phyloP scores from a whole-genome alignment of 1,139 yeast genomes.

The Sugiyamaella japonica region DNA sequence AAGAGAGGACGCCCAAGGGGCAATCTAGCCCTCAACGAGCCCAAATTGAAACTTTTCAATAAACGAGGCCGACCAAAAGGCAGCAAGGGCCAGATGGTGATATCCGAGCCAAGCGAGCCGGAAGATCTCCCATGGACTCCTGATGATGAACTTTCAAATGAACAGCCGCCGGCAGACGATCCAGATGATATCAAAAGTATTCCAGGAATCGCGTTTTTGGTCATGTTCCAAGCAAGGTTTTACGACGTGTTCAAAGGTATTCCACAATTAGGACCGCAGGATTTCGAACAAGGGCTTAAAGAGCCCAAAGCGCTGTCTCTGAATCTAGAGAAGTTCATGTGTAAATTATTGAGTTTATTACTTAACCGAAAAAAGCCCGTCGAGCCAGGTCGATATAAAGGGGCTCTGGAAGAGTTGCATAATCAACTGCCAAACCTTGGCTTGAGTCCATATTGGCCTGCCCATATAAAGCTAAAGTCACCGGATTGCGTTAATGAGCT shows the following conservation, averaged over 20 bases:
- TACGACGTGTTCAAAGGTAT: constrained; percentile 38
- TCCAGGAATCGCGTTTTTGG: constrained; percentile 39
- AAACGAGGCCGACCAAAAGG: constrained; percentile 15
- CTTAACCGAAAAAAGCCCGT: constrained; percentile 44
- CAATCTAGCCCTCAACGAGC: constrained; percentile 7
- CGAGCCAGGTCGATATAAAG: constrained; percentile 40
- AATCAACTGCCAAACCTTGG: constrained; percentile 32
- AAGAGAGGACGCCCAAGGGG: constrained; percentile 13
- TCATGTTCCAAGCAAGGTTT: constrained; percentile 40
- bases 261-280: constrained; percentile 43
- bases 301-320: constrained; percentile 31
- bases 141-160: constrained; percentile 27
- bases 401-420: constrained; percentile 42
- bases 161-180: constrained; percentile 28
- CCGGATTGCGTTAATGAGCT: constrained; percentile 34
- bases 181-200: constrained; percentile 27
- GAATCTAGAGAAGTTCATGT: constrained; percentile 39
- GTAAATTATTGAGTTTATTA: constrained; percentile 40
- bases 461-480: constrained; percentile 34
- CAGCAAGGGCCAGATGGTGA: constrained; percentile 8
- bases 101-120: constrained; percentile 25
- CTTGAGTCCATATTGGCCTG: constrained; percentile 33
- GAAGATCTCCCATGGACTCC: constrained; percentile 37
- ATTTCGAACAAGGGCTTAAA: constrained; percentile 41
- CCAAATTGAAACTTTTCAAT: constrained; percentile 1